Conservation (phyloP, 2,329 filamentous ascomycete genomes). For the Fusarium falciforme region DNA sequence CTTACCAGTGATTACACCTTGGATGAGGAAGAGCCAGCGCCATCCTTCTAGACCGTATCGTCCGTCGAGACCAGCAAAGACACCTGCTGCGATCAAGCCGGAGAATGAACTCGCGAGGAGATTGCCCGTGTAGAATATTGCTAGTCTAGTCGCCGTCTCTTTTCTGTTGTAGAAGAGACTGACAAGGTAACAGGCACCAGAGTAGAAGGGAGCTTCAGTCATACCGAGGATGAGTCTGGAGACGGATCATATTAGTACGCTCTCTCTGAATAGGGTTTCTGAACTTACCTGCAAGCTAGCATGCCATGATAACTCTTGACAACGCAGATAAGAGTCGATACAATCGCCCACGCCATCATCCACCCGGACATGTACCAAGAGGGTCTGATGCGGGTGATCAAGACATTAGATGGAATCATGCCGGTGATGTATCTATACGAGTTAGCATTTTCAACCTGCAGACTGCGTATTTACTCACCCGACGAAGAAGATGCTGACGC, state of each 20-base stretch:
- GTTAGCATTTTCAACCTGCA: neutral
- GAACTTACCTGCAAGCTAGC: neutral
- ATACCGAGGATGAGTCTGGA: neutral
- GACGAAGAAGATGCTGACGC: neutral
- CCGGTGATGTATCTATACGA: neutral
- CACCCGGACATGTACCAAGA: neutral
- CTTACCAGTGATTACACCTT: neutral
- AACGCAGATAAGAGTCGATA: neutral
- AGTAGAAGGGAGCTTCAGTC: neutral
- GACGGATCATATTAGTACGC: neutral
- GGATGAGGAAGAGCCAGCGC: neutral
- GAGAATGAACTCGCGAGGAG: neutral
- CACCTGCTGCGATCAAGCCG: neutral
- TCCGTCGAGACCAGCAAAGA: neutral
- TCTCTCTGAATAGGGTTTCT: neutral
- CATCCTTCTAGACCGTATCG: neutral
- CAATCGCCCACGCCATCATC: neutral
- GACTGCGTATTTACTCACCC: neutral
- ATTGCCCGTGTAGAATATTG: neutral
- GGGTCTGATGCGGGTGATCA: neutral
- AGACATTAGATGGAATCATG: neutral
- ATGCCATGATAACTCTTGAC: neutral
- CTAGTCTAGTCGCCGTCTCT: neutral
- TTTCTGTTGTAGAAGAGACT: neutral
- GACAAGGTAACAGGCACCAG: neutral